Evolutionary conservation across 2,329 filamentous ascomycete genomes (phyloP).

Genomic region (Sporothrix inflata): DNA sequence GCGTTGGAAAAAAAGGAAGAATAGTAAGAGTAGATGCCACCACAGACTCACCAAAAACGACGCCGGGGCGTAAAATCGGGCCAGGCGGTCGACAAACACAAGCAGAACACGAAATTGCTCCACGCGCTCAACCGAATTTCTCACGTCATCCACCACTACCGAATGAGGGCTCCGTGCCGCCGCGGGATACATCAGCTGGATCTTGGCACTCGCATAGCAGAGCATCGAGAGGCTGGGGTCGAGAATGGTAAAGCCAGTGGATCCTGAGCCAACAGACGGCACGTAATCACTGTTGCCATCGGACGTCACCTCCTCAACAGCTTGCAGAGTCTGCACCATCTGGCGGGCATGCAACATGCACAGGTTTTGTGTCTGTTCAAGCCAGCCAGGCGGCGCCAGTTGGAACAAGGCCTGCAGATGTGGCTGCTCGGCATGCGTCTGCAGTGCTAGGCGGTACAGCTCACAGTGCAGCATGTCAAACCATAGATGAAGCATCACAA

Average conservation of each 20-base stretch:
- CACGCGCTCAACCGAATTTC: not conserved
- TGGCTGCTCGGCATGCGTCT: constrained; percentile 1
- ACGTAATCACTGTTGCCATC: not conserved
- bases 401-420: not conserved
- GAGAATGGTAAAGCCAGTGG: not conserved
- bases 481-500: constrained; percentile 9
- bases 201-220: constrained; percentile 11
- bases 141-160: not conserved
- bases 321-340: constrained; percentile 1
- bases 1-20: too few species aligned
- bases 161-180: not conserved
- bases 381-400: constrained; percentile 3
- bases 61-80: not conserved
- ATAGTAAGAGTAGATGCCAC: not conserved
- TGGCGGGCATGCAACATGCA: constrained; percentile 3
- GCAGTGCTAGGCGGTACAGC: not conserved
- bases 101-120: not conserved
- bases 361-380: not conserved
- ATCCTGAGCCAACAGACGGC: not conserved
- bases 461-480: constrained; percentile 10
- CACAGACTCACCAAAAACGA: not conserved
- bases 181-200: not conserved
- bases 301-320: not conserved
- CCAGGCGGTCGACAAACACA: not conserved
- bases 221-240: constrained; percentile 8